Conservation (phyloP, 2,329 filamentous ascomycete species). For the Didymella lethalis region DNA sequence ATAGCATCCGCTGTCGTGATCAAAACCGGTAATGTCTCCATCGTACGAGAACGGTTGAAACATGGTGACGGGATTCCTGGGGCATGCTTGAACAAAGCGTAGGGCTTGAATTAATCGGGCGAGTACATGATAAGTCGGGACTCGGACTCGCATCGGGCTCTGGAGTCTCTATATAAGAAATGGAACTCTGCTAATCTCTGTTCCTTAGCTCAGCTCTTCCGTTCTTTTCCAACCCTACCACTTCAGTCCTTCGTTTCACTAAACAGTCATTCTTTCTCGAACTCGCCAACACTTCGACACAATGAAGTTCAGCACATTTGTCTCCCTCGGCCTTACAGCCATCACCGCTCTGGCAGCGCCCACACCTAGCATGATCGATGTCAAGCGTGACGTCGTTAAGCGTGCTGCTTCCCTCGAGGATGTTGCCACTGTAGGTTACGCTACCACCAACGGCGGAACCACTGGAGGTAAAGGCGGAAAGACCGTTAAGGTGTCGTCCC, state of each 20-base stretch:
- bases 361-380: constrained; percentile 31
- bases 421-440: constrained; percentile 42
- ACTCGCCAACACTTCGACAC: constrained; percentile 22
- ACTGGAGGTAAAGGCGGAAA: constrained; percentile 51
- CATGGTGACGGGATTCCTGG: constrained; percentile 15
- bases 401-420: constrained; percentile 41
- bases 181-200: constrained; percentile 9
- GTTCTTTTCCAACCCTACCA: constrained; percentile 25
- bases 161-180: constrained; percentile 24
- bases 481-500: constrained; percentile 46
- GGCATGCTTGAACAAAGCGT: constrained; percentile 8
- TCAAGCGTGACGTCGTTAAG: constrained; percentile 36
- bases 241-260: constrained; percentile 27
- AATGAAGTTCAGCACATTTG: constrained; percentile 45
- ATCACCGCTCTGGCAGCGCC: constrained; percentile 47
- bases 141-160: background rate
- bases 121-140: constrained; percentile 5
- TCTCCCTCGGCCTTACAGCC: constrained; percentile 41
- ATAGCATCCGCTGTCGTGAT: constrained; percentile 15
- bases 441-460: constrained; percentile 49
- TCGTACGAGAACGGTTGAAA: constrained; percentile 24
- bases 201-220: constrained; percentile 28
- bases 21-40: constrained; percentile 8
- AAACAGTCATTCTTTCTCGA: constrained; percentile 27
- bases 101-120: constrained; percentile 17